These are phyloP conservation scores for Aspergillus pseudoterreus DNA, from an alignment of 2,329 filamentous ascomycete species.

Conservation along the genomic window DNA sequence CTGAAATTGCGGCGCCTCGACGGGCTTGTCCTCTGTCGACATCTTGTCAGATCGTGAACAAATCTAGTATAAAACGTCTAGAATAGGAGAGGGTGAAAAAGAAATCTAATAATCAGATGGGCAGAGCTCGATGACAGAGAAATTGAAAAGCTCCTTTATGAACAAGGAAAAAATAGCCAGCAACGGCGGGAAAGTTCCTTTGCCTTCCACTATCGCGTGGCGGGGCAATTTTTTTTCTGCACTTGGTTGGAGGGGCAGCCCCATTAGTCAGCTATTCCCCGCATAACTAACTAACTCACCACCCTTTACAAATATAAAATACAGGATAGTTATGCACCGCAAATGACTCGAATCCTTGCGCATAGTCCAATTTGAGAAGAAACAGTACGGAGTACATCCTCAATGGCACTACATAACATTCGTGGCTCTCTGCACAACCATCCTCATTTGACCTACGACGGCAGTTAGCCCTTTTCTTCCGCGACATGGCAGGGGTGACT, in stretches of 20 bases:
- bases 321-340: too few species aligned
- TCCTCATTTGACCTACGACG: background rate
- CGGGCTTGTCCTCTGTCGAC: conserved; percentile 24
- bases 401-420: too few species aligned
- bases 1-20: conserved; percentile 32
- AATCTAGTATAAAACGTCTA: background rate
- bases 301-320: background rate
- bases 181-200: conserved; percentile 31
- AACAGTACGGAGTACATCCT: too few species aligned
- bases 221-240: conserved; percentile 19
- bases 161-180: conserved; percentile 18
- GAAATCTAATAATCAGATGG: background rate
- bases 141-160: background rate
- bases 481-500: conserved; percentile 21
- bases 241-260: conserved; percentile 22
- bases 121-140: conserved; percentile 4
- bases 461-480: conserved; percentile 29
- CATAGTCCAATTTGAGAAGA: too few species aligned
- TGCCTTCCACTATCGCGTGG: conserved; percentile 19
- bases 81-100: background rate
- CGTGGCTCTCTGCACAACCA: too few species aligned
- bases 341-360: too few species aligned
- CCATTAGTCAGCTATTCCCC: conserved; percentile 18
- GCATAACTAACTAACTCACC: background rate
- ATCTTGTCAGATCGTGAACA: conserved; percentile 16